Base-by-base conservation (phyloP, 2,329 filamentous ascomycete species). In the Neofusicoccum ribis region DNA sequence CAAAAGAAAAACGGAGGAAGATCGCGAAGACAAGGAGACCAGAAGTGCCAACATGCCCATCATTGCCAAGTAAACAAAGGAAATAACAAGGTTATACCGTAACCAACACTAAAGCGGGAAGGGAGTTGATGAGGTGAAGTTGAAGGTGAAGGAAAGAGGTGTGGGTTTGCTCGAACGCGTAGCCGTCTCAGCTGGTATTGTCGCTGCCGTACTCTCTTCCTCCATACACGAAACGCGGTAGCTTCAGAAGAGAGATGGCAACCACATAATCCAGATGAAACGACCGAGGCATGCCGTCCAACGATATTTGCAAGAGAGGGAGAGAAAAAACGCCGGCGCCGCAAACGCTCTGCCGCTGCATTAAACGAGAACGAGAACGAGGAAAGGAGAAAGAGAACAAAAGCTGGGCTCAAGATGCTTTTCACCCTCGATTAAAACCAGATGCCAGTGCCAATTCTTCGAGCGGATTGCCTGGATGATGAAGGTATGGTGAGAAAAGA, bases 21-120 rank as follows among this genome's bases (percentile, higher is more conserved):
- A 12, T 27, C 5, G 17, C 39, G 23, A 41, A 43, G 2, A 23
- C 9, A 37, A 51, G 34, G 17, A 52, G 54, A 41, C n/a, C 34
- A 43, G 36, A 47, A 46, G 56, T 60, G 43, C 56, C 56, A 60
- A 60, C 41, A 60, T 60, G 56, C 56, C 56, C 56, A 47, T 60
- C 56, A 60, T 60, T 60, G 56, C 56, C 43, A 51, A 60, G 44
- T 51, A 27, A 46, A 60, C 56, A 60, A 47, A 60, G 41, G 43
- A 47, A 44, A 60, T 12, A 37, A 11, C 9, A 52, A 23, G 14
- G 11, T 31, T 12, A 31, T 37, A 34, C 56, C 56, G 59, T 63
- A 51, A 37, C 47, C 46, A 50, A 52, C 34, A 5, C n/a, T 31
- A 9, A 43, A 63, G 12, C 12, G 34, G 17, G 20, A 58, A 15